Percentiles rank a stretch among this genome's conserved stretches.
phyloP scores from a whole-genome alignment of 305 asterid species.

The Vinca major region DNA sequence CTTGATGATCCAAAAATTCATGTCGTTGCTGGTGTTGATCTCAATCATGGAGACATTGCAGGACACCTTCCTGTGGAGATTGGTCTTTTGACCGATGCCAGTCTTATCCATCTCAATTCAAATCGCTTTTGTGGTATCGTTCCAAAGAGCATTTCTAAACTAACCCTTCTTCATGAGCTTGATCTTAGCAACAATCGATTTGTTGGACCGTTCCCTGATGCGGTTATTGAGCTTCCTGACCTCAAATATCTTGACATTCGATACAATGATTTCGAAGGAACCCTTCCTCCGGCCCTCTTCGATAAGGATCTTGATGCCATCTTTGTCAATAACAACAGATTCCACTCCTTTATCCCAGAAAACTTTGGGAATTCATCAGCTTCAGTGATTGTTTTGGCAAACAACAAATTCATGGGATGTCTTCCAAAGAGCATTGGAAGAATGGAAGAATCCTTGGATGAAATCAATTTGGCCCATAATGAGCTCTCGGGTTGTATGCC shows the following conservation, averaged over 20 bases:
- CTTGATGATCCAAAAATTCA: constrained; percentile 38
- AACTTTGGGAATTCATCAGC: constrained; percentile 30
- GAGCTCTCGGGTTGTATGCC: constrained; percentile 31
- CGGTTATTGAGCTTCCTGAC: constrained; percentile 43
- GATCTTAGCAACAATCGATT: constrained; percentile 87
- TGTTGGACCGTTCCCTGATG: constrained; percentile 66
- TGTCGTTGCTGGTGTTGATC: constrained; percentile 80
- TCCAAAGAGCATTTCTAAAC: constrained; percentile 39
- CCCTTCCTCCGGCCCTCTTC: constrained; percentile 36
- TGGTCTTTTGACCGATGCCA: constrained; percentile 51
- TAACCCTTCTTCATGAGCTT: constrained; percentile 44
- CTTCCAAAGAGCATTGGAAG: constrained; percentile 27
- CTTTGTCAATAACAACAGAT: constrained; percentile 27
- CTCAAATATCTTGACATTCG: constrained; percentile 68
- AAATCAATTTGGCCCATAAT: constrained; percentile 20
- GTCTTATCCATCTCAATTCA: constrained; percentile 67
- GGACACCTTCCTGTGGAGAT: constrained; percentile 74
- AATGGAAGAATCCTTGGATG: constrained; percentile 25
- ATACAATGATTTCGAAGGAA: constrained; percentile 87
- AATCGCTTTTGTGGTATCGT: constrained; percentile 77
- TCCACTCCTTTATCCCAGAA: constrained; percentile 21
- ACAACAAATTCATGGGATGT: constrained; percentile 29
- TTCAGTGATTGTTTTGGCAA: constrained; percentile 26
- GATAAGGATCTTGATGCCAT: constrained; percentile 27
- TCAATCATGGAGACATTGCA: constrained; percentile 73